phyloP scores from a whole-genome alignment of 202 grass and related monocot genomes.

The Setaria viridis region DNA sequence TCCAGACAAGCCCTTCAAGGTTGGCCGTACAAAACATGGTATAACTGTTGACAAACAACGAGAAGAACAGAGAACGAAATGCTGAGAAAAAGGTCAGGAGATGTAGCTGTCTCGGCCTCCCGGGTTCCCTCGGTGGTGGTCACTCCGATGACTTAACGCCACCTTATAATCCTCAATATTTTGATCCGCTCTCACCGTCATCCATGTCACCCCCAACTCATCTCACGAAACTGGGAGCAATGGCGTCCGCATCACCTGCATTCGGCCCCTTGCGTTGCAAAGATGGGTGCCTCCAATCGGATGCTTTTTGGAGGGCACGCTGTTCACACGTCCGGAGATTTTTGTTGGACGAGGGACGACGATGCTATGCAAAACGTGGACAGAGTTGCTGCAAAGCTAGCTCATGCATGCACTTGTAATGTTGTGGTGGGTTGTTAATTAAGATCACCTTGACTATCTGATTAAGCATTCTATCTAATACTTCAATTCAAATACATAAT shows the following conservation, averaged over 20 bases:
- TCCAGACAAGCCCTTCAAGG: not conserved
- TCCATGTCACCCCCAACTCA: slow-evolving; percentile 41
- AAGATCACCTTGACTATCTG: not conserved
- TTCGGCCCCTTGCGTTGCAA: not conserved
- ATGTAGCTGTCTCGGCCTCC: not conserved
- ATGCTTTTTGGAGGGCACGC: slow-evolving; percentile 32
- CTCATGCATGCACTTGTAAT: not conserved
- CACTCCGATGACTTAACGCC: not conserved
- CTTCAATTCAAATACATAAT: not conserved
- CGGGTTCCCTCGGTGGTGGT: slow-evolving; percentile 33
- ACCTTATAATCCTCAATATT: not conserved
- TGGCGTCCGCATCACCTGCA: slow-evolving; percentile 7
- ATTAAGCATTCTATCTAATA: not conserved
- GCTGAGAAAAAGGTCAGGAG: not conserved
- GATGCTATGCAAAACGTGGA: not conserved
- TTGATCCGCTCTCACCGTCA: not conserved
- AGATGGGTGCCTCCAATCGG: slow-evolving; percentile 6
- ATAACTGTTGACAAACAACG: not conserved
- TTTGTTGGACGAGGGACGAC: slow-evolving; percentile 20
- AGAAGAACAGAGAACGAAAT: not conserved
- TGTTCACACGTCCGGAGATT: slow-evolving; percentile 32
- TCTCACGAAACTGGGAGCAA: not conserved
- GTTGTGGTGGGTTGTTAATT: not conserved
- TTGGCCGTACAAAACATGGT: not conserved
- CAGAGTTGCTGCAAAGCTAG: not conserved